Evolutionary conservation across 2,329 filamentous ascomycete species (phyloP), one percentile per base, ranked within the genome.

Genomic region (Penicillium concentricum): DNA sequence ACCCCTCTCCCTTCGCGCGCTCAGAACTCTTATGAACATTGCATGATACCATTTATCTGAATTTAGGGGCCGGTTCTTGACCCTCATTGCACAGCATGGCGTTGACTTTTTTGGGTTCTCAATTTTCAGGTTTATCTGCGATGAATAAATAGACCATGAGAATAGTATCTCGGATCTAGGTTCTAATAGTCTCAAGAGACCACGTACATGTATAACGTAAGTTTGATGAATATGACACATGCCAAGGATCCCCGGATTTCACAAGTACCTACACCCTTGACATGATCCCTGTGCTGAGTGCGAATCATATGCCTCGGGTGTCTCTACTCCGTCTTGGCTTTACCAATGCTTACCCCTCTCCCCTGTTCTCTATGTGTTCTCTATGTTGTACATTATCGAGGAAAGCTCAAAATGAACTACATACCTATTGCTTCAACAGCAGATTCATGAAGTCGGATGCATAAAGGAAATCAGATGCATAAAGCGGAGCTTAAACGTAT

Each of bases 1-100:
- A 45, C 69, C 69, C 7, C 57, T 72, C 22, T 71, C 70, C n/a
- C 66, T 72, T 49, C 61, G 58, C 49, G 65, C 68, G 28, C 56
- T 72, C 47, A 69, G 64, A 61, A 65, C 58, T 58, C 63, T 69
- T 47, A 68, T 72, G 64, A 56, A 56, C 7, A 7, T 56, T 51
- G 20, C 47, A 45, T 56, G 41, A 56, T 55, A 51, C 38, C 46
- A 50, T 35, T 9, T 24, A 18, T 49, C 47, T 35, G 34, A 20
- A 20, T 22, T 39, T 26, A 7, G 15, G 20, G n/a, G 15, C 20
- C 7, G 15, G 9, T 37, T 12, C 20, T 37, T 16, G 16, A 9
- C 24, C 24, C 16, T 20, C 16, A 22, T 18, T 28, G 32, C 38
- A 44, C 32, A 37, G 38, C 52, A 18, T 12, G 39, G 46, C 30